Evolutionary conservation across 106 monocot genomes (phyloP).

Genomic region (Alisma plantagoaquatica): DNA sequence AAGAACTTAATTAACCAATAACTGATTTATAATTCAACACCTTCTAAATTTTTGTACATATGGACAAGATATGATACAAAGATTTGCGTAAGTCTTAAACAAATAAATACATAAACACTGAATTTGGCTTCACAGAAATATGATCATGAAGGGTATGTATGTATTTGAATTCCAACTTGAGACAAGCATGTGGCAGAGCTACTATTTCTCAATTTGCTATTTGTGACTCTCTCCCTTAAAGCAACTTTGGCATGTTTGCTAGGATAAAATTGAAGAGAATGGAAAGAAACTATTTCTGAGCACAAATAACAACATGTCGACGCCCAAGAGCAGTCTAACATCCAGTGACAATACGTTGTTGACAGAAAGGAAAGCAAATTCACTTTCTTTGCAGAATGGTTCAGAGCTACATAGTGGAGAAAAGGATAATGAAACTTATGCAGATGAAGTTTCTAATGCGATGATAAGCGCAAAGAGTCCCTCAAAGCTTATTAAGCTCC

Average conservation of each 20-base stretch:
- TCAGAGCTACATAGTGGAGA: constrained; percentile 29
- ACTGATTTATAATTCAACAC: too few species aligned
- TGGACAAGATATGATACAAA: too few species aligned
- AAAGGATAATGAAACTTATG: background rate
- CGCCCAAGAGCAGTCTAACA: constrained; percentile 28
- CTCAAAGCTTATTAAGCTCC: constrained; percentile 61
- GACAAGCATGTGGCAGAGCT: background rate
- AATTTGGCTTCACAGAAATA: background rate
- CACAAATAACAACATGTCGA: constrained; percentile 54
- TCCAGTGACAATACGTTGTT: constrained; percentile 48
- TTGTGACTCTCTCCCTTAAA: constrained; percentile 19
- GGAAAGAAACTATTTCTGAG: constrained; percentile 52
- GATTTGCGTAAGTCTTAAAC: too few species aligned
- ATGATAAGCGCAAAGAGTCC: constrained; percentile 55
- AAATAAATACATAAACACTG: too few species aligned
- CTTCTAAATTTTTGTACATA: too few species aligned
- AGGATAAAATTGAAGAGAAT: constrained; percentile 89
- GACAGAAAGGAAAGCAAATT: constrained; percentile 67
- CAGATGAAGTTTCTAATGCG: constrained; percentile 40
- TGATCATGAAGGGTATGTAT: background rate
- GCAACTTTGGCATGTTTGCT: too few species aligned
- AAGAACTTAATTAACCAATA: too few species aligned
- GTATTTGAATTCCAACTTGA: background rate
- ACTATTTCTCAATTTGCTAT: too few species aligned
- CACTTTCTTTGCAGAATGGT: constrained; percentile 43